A percentile compares a stretch with the other conserved stretches of the same genome.
Evolutionary conservation across 768 basidiomycete genomes (phyloP).

Genomic region (Lyophyllum atratum): DNA sequence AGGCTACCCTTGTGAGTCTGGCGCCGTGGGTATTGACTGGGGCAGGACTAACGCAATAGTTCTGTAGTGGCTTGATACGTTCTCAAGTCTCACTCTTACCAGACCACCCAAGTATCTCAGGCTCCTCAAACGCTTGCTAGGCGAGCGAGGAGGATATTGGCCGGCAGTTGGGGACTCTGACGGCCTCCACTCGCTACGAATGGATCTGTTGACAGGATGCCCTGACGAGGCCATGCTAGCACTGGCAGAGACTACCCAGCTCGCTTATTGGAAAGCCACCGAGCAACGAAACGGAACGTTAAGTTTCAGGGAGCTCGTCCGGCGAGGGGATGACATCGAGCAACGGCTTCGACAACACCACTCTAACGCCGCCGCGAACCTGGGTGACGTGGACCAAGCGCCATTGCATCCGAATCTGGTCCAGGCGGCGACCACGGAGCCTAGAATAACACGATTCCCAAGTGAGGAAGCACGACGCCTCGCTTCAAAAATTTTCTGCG

Average conservation of each 20-base stretch:
- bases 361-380: constrained; percentile 28
- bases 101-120: constrained; percentile 65
- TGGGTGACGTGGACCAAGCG: constrained; percentile 32
- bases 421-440: constrained; percentile 29
- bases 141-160: constrained; percentile 51
- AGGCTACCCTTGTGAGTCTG: constrained; percentile 69
- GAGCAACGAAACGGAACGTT: constrained; percentile 66
- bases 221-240: constrained; percentile 78
- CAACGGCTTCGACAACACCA: constrained; percentile 55
- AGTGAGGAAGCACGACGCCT: constrained; percentile 48
- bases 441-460: constrained; percentile 30
- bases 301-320: constrained; percentile 74
- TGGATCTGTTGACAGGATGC: constrained; percentile 75
- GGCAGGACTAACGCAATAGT: constrained; percentile 18
- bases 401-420: constrained; percentile 44
- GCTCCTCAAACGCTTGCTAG: constrained; percentile 69
- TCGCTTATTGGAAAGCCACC: constrained; percentile 74
- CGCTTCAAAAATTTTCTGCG: constrained; percentile 61
- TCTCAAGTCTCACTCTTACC: constrained; percentile 62
- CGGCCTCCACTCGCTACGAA: constrained; percentile 47
- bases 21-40: neutral
- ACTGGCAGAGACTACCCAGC: constrained; percentile 70
- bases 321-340: constrained; percentile 73
- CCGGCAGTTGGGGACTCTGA: constrained; percentile 33
- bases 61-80: constrained; percentile 75